These are phyloP conservation scores for Ceratobasidium sp. DNA, from an alignment of 1,284 basidiomycete genomes.

Conservation along the genomic window DNA sequence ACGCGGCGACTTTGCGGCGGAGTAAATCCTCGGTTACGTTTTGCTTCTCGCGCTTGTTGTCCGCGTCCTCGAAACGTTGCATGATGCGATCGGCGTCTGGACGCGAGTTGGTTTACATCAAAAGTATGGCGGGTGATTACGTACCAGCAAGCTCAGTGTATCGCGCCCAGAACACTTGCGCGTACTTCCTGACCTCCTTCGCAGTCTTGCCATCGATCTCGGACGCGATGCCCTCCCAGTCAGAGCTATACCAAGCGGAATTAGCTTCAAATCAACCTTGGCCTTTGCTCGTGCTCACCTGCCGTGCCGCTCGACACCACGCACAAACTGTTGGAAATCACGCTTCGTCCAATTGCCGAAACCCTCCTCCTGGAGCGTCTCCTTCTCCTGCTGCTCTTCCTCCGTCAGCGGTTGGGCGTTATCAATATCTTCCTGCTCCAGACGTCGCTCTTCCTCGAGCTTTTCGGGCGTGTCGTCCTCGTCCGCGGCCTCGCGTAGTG, in stretches of 20 bases:
- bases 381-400: conserved; percentile 85
- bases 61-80: conserved; percentile 83
- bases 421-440: conserved; percentile 90
- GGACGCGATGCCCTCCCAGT: conserved; percentile 80
- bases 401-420: conserved; percentile 88
- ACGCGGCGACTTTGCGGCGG: conserved; percentile 82
- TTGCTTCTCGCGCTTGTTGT: conserved; percentile 88
- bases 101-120: neutral
- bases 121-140: conserved; percentile 50
- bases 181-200: conserved; percentile 85
- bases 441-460: conserved; percentile 83
- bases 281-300: conserved; percentile 63
- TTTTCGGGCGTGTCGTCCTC: conserved; percentile 85
- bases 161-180: conserved; percentile 89
- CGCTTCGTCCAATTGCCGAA: conserved; percentile 93
- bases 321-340: conserved; percentile 93
- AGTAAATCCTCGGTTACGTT: conserved; percentile 84
- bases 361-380: conserved; percentile 80
- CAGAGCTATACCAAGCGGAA: conserved; percentile 63
- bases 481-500: conserved; percentile 74
- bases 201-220: conserved; percentile 91
- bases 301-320: conserved; percentile 87
- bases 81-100: conserved; percentile 85
- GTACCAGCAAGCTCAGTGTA: conserved; percentile 86
- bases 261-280: neutral